Evolutionary conservation across 768 basidiomycete species (phyloP), one percentile per base, ranked within the genome.

Genomic region (Tremella fuciformis): DNA sequence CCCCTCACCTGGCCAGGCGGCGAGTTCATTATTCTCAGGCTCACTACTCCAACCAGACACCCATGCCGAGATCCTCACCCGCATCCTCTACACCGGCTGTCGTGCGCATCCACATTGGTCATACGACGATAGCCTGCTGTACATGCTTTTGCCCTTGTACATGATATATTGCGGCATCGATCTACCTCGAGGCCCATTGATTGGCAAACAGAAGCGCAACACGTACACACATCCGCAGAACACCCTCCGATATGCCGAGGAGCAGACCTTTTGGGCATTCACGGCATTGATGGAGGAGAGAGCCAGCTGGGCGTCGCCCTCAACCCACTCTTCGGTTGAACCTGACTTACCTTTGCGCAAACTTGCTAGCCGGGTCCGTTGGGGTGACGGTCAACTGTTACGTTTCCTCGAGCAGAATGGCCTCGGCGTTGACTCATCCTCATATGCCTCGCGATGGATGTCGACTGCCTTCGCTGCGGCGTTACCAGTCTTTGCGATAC

Each of bases 381-480:
- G 70, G 70, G 73, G 70, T 1, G 71, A 75, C 47, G 47, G 47
- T 22, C 53, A 59, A 8, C 48, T 69, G 13, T 42, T 52, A 34
- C 19, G 39, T 24, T 44, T 47, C 0, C 57, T 75, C 54, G 49
- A 53, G 16, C 13, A 49, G 6, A 63, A 67, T 8, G 65, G 66
- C 13, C 52, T 77, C 13, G 69, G 68, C 29, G n/a, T 24, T 9
- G 8, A 6, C 7, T 22, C 49, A 24, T 16, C 49, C 4, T 9
- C 19, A 18, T 50, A 50, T n/a, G n/a, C 26, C 49, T n/a, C 19
- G 18, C 22, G 22, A 21, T 50, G 49, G 49, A 3, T 21, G 26
- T 7, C 49, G 18, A 18, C 49, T 19, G n/a, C 22, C 8, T 50
- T 50, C 18, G 25, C 52, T 40, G 15, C 34, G 38, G 6, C 9